Conservation (phyloP, 495 filamentous ascomycete species). For the Amniculicola lignicola region DNA sequence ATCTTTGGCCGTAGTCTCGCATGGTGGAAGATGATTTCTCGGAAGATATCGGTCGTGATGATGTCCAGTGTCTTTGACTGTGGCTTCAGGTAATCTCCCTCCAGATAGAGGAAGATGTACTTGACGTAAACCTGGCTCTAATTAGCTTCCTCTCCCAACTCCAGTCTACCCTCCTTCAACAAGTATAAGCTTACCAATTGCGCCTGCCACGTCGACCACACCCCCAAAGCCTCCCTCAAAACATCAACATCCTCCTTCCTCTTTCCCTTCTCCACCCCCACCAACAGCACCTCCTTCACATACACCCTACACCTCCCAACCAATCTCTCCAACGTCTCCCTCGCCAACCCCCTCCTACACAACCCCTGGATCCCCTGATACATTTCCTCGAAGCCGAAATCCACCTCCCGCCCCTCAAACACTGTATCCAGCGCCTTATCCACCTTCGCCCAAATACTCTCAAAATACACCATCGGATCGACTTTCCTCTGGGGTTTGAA, state of each 20-base stretch:
- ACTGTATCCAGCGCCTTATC: slow-evolving; percentile 68
- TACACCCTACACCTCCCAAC: slow-evolving; percentile 60
- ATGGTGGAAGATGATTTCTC: slow-evolving; percentile 55
- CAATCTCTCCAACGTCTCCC: slow-evolving; percentile 61
- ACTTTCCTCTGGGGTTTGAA: slow-evolving; percentile 58
- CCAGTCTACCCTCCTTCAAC: slow-evolving; percentile 7
- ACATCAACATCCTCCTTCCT: slow-evolving; percentile 59
- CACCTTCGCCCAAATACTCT: slow-evolving; percentile 66
- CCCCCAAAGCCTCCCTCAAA: slow-evolving; percentile 59
- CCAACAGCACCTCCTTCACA: slow-evolving; percentile 56
- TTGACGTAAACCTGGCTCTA: slow-evolving; percentile 62
- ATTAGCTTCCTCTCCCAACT: neutral
- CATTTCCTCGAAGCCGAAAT: slow-evolving; percentile 74
- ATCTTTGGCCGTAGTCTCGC: slow-evolving; percentile 52
- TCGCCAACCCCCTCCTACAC: slow-evolving; percentile 70
- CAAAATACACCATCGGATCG: slow-evolving; percentile 68
- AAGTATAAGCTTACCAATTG: slow-evolving; percentile 58
- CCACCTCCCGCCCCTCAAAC: slow-evolving; percentile 60
- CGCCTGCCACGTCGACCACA: slow-evolving; percentile 76
- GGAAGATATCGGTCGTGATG: slow-evolving; percentile 55
- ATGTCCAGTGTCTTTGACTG: slow-evolving; percentile 58
- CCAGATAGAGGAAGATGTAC: slow-evolving; percentile 87
- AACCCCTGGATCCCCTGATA: slow-evolving; percentile 89
- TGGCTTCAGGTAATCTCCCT: slow-evolving; percentile 80
- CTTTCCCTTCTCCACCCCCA: slow-evolving; percentile 50